A percentile compares a stretch with the other conserved stretches of the same genome.
These are phyloP conservation scores for Trypanosoma melophagium DNA, from an alignment of 208 protist genomes.

Conservation along the genomic window DNA sequence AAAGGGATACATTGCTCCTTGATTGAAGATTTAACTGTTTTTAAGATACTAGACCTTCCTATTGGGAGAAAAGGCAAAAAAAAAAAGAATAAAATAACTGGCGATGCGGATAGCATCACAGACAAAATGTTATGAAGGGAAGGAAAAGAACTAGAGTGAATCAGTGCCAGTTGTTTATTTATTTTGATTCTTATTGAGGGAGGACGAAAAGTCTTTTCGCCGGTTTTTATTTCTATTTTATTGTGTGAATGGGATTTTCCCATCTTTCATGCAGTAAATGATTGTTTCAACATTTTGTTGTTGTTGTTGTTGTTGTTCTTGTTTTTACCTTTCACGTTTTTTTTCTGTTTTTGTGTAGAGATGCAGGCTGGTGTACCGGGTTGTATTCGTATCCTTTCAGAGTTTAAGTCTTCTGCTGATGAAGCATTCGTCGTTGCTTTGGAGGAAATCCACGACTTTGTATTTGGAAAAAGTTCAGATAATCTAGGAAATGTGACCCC, in stretches of 20 bases:
- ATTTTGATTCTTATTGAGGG: constrained; percentile 23
- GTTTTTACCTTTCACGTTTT: background rate
- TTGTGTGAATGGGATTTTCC: constrained; percentile 3
- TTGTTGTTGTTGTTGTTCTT: constrained; percentile 20
- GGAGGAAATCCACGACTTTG: constrained; percentile 20
- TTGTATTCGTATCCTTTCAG: constrained; percentile 17
- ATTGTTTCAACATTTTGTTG: constrained; percentile 5
- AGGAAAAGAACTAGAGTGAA: no score
- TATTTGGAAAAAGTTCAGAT: constrained; percentile 14
- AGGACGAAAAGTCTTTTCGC: constrained; percentile 9
- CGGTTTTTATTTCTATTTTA: constrained; percentile 2
- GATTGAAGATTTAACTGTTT: no score
- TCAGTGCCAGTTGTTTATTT: background rate
- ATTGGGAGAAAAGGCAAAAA: no score
- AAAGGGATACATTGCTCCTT: no score
- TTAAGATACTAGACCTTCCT: no score
- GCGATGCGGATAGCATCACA: no score
- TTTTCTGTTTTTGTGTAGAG: constrained; percentile 3
- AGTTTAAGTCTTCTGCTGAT: constrained; percentile 12
- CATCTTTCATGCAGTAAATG: background rate
- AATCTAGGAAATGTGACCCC: background rate
- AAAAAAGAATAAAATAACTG: no score
- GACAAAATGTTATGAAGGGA: no score
- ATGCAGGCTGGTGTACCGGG: constrained; percentile 28
- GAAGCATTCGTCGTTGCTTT: constrained; percentile 5